phyloP scores from a whole-genome alignment of 2,329 filamentous ascomycete genomes.

The Rachicladosporium sp. region DNA sequence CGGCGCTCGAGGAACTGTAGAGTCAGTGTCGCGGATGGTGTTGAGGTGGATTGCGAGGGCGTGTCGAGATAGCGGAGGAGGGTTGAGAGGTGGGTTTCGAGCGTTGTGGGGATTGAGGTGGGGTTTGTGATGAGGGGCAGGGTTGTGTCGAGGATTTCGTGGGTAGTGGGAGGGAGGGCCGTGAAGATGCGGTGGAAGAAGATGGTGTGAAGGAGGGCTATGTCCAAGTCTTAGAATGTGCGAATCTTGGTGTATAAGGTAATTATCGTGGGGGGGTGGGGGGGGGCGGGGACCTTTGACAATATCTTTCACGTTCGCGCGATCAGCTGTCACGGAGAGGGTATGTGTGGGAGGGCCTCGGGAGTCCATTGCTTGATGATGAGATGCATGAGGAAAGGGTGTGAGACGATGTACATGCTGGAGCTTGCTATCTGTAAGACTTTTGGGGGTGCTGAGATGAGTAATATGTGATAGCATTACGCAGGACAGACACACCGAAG shows the following conservation, averaged over 20 bases:
- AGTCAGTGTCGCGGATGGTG: background rate
- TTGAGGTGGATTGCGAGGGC: background rate
- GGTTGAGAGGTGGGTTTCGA: constrained; percentile 1
- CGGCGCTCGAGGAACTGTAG: background rate
- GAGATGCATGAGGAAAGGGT: too few species aligned
- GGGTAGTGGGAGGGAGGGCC: constrained; percentile 13
- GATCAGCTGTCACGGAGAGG: constrained; percentile 87
- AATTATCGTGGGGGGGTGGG: background rate
- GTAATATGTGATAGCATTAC: constrained; percentile 5
- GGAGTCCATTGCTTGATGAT: constrained; percentile 42
- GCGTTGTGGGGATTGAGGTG: background rate
- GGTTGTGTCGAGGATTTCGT: constrained; percentile 5
- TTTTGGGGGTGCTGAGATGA: too few species aligned
- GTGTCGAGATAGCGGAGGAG: background rate
- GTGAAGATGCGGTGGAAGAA: constrained; percentile 24
- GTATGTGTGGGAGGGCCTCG: constrained; percentile 73
- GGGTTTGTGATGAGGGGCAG: background rate
- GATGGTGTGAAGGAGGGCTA: constrained; percentile 29
- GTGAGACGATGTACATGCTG: too few species aligned
- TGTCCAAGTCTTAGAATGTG: constrained; percentile 19
- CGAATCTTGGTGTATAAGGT: too few species aligned
- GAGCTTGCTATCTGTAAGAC: too few species aligned
- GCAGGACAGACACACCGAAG: background rate
- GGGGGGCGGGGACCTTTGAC: background rate
- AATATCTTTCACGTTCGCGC: constrained; percentile 67